Conservation (phyloP, 805 yeast genomes). For the Ogataea henricii region DNA sequence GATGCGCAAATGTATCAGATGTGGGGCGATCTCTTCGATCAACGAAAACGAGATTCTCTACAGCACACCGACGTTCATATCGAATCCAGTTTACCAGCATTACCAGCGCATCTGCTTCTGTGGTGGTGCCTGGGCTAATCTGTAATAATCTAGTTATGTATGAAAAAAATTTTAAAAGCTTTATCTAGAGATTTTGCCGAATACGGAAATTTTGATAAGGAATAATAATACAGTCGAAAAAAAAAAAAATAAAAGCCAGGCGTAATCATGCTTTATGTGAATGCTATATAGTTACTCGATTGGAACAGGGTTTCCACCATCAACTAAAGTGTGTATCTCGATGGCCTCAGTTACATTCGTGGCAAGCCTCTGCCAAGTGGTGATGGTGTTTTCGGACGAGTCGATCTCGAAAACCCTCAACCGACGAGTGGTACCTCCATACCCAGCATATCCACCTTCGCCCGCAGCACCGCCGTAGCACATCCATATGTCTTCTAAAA, state of each 20-base stretch:
- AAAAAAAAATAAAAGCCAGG: too few relatives aligned
- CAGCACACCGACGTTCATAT: slow-evolving; percentile 29
- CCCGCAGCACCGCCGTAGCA: slow-evolving; percentile 96
- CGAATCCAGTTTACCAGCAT: slow-evolving; percentile 35
- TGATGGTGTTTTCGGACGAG: neutral
- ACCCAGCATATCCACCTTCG: slow-evolving; percentile 96
- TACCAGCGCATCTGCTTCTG: slow-evolving; percentile 73
- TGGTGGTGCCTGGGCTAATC: slow-evolving; percentile 72
- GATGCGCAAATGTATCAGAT: slow-evolving; percentile 36
- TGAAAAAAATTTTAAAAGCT: neutral
- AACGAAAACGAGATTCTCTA: slow-evolving; percentile 32
- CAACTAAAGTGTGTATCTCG: neutral
- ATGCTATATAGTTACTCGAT: slow-evolving; percentile 1
- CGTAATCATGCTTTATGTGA: neutral
- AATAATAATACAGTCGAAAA: neutral
- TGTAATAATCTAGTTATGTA: slow-evolving; percentile 17
- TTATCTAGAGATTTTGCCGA: too few relatives aligned
- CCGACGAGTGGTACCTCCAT: slow-evolving; percentile 83
- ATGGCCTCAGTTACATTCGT: neutral
- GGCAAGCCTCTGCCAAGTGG: slow-evolving; percentile 8
- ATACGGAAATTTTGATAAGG: neutral
- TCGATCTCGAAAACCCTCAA: slow-evolving; percentile 72
- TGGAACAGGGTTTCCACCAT: neutral
- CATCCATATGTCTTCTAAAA: slow-evolving; percentile 68
- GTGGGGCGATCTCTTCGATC: slow-evolving; percentile 39